phyloP scores from a whole-genome alignment of 805 yeast genomes.

The Dipodascus geniculatus region DNA sequence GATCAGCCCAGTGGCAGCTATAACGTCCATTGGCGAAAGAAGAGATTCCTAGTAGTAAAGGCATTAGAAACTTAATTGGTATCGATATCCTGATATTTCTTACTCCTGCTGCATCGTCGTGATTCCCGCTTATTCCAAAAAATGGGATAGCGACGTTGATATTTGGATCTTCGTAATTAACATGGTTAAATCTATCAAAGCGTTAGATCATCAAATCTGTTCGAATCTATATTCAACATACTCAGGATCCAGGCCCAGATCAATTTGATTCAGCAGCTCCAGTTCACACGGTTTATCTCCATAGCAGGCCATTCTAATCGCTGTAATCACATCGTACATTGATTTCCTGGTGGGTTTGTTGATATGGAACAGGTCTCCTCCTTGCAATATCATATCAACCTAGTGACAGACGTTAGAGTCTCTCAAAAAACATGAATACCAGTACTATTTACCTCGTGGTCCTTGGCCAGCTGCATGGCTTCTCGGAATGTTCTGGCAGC shows the following conservation, averaged over 20 bases:
- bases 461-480: constrained; percentile 57
- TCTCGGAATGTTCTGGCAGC: constrained; percentile 83
- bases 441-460: constrained; percentile 37
- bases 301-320: constrained; percentile 60
- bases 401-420: constrained; percentile 3
- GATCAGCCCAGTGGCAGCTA: constrained; percentile 68
- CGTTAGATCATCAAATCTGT: constrained; percentile 15
- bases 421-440: not conserved
- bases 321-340: constrained; percentile 66
- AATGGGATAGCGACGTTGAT: constrained; percentile 81
- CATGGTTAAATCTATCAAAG: constrained; percentile 39
- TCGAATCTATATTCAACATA: constrained; percentile 4
- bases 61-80: constrained; percentile 8
- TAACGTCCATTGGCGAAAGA: constrained; percentile 74
- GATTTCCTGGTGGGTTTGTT: constrained; percentile 85
- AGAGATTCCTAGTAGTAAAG: constrained; percentile 27
- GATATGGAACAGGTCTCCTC: constrained; percentile 87
- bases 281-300: constrained; percentile 83
- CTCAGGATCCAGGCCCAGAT: constrained; percentile 42
- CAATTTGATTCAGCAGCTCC: constrained; percentile 72
- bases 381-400: constrained; percentile 78
- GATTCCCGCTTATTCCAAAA: constrained; percentile 90
- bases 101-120: constrained; percentile 91
- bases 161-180: constrained; percentile 86
- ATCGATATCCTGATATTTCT: constrained; percentile 22